A percentile compares a stretch with the other conserved stretches of the same genome.
phyloP scores from a whole-genome alignment of 2,329 filamentous ascomycete genomes.

The Pseudopithomyces chartarum region DNA sequence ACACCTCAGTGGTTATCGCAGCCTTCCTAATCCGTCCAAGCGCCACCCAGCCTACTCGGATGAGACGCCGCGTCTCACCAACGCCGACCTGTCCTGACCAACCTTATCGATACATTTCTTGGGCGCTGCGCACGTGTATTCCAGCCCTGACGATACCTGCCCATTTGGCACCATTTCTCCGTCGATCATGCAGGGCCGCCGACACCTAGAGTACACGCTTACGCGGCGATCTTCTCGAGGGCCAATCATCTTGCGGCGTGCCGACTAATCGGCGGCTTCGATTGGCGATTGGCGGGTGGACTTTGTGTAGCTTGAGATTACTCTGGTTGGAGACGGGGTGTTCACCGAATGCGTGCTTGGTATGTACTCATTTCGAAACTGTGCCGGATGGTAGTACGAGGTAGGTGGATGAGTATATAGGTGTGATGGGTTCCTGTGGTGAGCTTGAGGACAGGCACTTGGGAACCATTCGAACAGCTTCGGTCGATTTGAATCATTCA shows the following conservation, averaged over 20 bases:
- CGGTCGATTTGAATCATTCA: conserved; percentile 1
- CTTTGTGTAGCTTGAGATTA: neutral
- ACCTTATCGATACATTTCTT: conserved; percentile 6
- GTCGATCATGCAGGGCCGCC: neutral
- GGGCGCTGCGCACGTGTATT: conserved; percentile 1
- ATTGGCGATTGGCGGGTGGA: neutral
- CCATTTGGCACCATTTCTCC: neutral
- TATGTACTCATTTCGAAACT: neutral
- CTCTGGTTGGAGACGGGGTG: neutral
- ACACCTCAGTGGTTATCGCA: conserved; percentile 5
- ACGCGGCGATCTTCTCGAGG: conserved; percentile 1
- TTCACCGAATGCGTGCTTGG: conserved; percentile 3
- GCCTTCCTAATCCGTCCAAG: conserved; percentile 6
- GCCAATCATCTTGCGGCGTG: conserved; percentile 3
- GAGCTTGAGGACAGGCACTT: conserved; percentile 4
- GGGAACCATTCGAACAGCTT: neutral
- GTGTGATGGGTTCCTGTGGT: neutral
- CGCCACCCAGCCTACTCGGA: neutral
- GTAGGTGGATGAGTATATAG: conserved; percentile 4
- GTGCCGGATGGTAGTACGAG: neutral
- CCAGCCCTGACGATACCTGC: neutral
- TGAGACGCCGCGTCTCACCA: conserved; percentile 4
- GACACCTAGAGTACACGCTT: neutral
- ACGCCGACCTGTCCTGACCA: conserved; percentile 3
- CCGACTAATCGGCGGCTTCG: neutral